phyloP scores from a whole-genome alignment of 2,329 filamentous ascomycete genomes.

The Geosmithia flava region DNA sequence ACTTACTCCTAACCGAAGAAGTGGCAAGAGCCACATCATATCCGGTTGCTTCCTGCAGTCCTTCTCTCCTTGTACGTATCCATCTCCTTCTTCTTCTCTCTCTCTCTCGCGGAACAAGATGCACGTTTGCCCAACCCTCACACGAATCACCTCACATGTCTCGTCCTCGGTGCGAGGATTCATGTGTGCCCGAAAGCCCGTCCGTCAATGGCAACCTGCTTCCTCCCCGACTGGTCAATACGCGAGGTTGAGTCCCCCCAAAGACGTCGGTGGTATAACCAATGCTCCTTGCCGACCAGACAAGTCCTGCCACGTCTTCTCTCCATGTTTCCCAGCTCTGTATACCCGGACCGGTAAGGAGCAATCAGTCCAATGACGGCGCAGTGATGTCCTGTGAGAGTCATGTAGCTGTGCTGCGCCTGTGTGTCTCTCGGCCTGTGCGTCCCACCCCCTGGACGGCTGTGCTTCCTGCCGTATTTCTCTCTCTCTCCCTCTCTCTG shows the following conservation, averaged over 20 bases:
- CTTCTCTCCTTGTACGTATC: too few relatives aligned
- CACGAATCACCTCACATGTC: not conserved
- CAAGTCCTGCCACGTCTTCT: constrained; percentile 2
- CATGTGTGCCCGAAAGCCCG: not conserved
- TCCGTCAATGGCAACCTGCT: not conserved
- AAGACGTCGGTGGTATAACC: not conserved
- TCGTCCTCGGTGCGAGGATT: not conserved
- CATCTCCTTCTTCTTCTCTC: too few relatives aligned
- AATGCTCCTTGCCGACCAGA: not conserved
- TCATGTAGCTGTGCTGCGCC: not conserved
- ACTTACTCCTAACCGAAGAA: not conserved
- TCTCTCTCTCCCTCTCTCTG: too few relatives aligned
- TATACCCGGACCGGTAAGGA: not conserved
- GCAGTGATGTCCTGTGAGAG: not conserved
- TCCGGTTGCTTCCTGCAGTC: too few relatives aligned
- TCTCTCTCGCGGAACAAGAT: not conserved
- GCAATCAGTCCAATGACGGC: constrained; percentile 4
- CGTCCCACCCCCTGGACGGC: too few relatives aligned
- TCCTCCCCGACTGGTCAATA: not conserved
- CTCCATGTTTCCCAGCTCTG: not conserved
- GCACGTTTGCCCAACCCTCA: not conserved
- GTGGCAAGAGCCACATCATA: not conserved
- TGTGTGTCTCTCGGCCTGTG: not conserved
- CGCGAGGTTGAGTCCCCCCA: too few relatives aligned
- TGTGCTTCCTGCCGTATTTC: too few relatives aligned